phyloP scores from a whole-genome alignment of 345 rosid species.

The Cardamine occulta region DNA sequence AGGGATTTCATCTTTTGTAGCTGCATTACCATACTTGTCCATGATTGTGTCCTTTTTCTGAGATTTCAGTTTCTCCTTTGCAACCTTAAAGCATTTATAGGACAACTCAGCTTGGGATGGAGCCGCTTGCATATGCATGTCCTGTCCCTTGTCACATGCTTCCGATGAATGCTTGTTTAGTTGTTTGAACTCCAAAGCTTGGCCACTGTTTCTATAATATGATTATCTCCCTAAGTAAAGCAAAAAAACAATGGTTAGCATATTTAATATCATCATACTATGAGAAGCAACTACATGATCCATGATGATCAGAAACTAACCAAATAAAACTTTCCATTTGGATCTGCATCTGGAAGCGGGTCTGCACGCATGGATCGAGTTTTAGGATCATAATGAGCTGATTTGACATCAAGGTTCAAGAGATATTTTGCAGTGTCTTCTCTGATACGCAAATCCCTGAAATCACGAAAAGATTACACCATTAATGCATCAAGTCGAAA shows the following conservation, averaged over 20 bases:
- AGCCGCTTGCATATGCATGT: slow-evolving; percentile 69
- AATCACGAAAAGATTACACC: too few relatives aligned
- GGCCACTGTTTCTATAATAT: slow-evolving; percentile 65
- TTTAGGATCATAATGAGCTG: slow-evolving; percentile 75
- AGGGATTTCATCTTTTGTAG: slow-evolving; percentile 59
- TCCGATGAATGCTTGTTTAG: slow-evolving; percentile 28
- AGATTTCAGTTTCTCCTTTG: slow-evolving; percentile 56
- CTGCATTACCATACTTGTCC: slow-evolving; percentile 69
- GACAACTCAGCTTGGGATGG: slow-evolving; percentile 71
- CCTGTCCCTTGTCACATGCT: slow-evolving; percentile 61
- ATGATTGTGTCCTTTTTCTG: slow-evolving; percentile 52
- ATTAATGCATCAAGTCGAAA: too few relatives aligned
- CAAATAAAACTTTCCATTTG: slow-evolving; percentile 67
- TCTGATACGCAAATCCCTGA: slow-evolving; percentile 71
- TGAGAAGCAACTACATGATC: too few relatives aligned
- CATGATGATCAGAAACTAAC: too few relatives aligned
- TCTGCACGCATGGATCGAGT: slow-evolving; percentile 77
- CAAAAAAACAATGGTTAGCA: too few relatives aligned
- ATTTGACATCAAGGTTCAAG: slow-evolving; percentile 70
- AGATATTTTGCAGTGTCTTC: slow-evolving; percentile 77
- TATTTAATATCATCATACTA: too few relatives aligned
- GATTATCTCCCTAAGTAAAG: slow-evolving; percentile 55
- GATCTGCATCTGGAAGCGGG: slow-evolving; percentile 75
- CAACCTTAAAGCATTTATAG: slow-evolving; percentile 48
- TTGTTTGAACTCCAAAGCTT: slow-evolving; percentile 65